Evolutionary conservation across 352 stramenopile species (phyloP).

Genomic region (Phytopythium mirpurense): DNA sequence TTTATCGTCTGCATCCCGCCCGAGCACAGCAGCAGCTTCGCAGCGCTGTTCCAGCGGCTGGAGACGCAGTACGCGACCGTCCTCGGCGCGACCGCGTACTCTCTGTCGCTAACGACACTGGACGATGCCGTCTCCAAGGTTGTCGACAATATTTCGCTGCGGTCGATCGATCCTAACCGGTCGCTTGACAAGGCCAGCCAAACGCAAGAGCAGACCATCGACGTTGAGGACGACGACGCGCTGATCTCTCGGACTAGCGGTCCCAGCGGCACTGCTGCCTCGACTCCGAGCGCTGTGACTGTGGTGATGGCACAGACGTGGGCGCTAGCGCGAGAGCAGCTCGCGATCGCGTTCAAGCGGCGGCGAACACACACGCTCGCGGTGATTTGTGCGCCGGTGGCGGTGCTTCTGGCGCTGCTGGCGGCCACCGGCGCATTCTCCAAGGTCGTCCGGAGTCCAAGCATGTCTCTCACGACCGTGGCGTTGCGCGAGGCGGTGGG

Average conservation of each 20-base stretch:
- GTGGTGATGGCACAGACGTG: not conserved
- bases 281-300: not conserved
- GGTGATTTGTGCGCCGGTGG: constrained; percentile 18
- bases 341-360: constrained; percentile 2
- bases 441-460: constrained; percentile 2
- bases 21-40: constrained; percentile 21
- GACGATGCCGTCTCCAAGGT: constrained; percentile 67
- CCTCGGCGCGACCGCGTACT: constrained; percentile 29
- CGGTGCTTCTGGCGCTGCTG: constrained; percentile 19
- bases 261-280: not conserved
- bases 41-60: constrained; percentile 29
- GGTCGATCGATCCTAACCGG: not conserved
- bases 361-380: not conserved
- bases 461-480: not conserved
- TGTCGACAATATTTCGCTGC: constrained; percentile 12
- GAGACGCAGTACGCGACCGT: constrained; percentile 7
- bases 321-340: not conserved
- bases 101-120: constrained; percentile 61
- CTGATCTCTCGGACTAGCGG: not conserved
- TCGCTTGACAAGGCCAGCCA: not conserved
- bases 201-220: not conserved
- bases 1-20: constrained; percentile 40
- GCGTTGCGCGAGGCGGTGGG: not conserved
- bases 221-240: not conserved
- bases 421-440: constrained; percentile 21